These are phyloP conservation scores for Trichosporon coremiiforme DNA, from an alignment of 1,284 basidiomycete species.

Conservation along the genomic window DNA sequence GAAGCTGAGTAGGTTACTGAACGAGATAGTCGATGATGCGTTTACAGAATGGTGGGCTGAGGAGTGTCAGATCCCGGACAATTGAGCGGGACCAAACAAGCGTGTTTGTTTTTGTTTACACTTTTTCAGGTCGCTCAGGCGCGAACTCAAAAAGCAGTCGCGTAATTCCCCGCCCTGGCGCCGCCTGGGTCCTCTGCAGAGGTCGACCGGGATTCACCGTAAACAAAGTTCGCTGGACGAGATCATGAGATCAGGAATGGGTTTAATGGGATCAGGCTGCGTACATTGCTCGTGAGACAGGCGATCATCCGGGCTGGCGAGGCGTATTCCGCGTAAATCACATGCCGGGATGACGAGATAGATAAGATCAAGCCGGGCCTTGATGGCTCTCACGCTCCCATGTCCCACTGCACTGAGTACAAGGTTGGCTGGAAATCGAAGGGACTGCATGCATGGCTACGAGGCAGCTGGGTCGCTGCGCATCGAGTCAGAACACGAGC, in stretches of 20 bases:
- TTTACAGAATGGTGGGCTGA: neutral
- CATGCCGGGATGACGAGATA: conserved; percentile 15
- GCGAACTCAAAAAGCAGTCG: conserved; percentile 7
- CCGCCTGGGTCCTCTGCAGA: neutral
- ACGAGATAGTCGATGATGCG: too few species aligned
- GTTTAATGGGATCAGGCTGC: neutral
- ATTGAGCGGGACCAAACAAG: conserved; percentile 5
- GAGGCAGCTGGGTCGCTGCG: neutral
- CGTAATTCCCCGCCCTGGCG: neutral
- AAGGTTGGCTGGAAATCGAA: neutral
- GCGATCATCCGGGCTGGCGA: neutral
- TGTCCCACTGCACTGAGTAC: neutral
- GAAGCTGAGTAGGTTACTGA: too few species aligned
- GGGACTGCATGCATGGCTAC: neutral
- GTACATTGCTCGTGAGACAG: neutral
- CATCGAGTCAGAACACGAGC: neutral
- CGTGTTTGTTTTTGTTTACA: neutral
- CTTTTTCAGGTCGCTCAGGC: neutral
- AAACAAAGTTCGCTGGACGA: conserved; percentile 7
- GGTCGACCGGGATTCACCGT: neutral
- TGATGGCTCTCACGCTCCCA: neutral
- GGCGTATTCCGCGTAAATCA: neutral
- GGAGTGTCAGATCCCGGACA: neutral
- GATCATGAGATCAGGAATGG: neutral
- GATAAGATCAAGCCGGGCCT: conserved; percentile 12